phyloP scores from a whole-genome alignment of 306 rosid genomes.

The Erythrophleum fordii region DNA sequence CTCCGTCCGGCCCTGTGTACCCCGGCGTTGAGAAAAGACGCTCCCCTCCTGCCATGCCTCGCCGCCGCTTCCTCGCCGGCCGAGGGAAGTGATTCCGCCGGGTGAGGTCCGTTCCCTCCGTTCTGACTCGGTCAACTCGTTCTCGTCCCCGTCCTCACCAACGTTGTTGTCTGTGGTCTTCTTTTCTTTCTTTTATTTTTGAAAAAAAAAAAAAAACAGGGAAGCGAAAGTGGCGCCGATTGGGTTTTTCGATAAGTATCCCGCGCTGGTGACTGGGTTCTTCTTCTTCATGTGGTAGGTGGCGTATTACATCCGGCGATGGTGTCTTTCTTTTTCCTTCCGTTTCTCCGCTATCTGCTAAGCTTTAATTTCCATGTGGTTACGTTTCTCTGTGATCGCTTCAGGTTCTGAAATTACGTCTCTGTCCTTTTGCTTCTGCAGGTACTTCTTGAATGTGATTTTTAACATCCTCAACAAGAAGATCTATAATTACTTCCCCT shows the following conservation, averaged over 20 bases:
- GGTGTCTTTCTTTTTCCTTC: background rate
- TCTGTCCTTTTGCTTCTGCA: constrained; percentile 44
- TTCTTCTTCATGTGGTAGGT: constrained; percentile 92
- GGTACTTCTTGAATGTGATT: constrained; percentile 95
- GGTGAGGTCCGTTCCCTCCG: constrained; percentile 99
- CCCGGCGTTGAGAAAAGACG: constrained; percentile 50
- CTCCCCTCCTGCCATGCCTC: constrained; percentile 54
- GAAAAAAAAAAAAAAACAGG: too few relatives aligned
- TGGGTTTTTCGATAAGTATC: constrained; percentile 62
- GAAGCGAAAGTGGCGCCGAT: constrained; percentile 74
- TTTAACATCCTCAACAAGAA: constrained; percentile 96
- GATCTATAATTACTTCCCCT: constrained; percentile 94
- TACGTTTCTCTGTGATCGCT: background rate
- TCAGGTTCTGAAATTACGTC: constrained; percentile 17
- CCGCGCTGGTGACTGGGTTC: constrained; percentile 80
- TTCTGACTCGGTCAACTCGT: constrained; percentile 57
- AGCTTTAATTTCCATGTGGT: background rate
- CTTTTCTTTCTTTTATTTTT: background rate
- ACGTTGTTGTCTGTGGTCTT: constrained; percentile 15
- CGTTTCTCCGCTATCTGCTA: background rate
- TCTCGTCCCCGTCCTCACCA: constrained; percentile 44
- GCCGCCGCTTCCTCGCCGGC: constrained; percentile 81
- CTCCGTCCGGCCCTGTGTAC: constrained; percentile 77
- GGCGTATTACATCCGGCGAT: background rate
- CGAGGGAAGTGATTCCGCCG: constrained; percentile 92